These are phyloP conservation scores for Yamadazyma olivae DNA, from an alignment of 805 yeast species.

Conservation along the genomic window DNA sequence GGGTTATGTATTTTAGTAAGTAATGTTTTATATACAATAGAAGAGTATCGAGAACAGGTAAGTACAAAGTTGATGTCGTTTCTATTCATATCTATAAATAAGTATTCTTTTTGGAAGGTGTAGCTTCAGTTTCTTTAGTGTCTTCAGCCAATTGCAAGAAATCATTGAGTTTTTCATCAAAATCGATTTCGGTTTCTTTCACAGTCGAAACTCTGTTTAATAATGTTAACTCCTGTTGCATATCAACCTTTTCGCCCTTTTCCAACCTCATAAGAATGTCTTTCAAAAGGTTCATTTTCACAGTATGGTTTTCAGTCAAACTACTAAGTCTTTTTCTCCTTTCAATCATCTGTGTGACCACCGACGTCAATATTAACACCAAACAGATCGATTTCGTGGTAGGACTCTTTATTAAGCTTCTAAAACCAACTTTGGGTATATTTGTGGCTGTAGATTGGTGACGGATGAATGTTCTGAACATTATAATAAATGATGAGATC, in stretches of 20 bases:
- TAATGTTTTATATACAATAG: no score
- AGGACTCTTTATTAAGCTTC: slow-evolving; percentile 31
- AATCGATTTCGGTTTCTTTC: slow-evolving; percentile 25
- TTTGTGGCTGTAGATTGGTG: no score
- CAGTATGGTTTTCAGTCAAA: slow-evolving; percentile 34
- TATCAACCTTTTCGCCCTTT: slow-evolving; percentile 37
- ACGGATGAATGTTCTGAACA: no score
- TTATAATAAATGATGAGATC: not conserved
- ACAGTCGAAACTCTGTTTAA: slow-evolving; percentile 27
- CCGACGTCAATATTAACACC: slow-evolving; percentile 40
- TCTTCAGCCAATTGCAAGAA: slow-evolving; percentile 31
- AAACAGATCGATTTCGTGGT: slow-evolving; percentile 36
- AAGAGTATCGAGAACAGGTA: not conserved
- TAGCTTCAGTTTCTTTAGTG: not conserved
- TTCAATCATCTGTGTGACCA: slow-evolving; percentile 46
- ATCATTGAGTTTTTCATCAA: slow-evolving; percentile 37
- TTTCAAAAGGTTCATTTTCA: slow-evolving; percentile 30
- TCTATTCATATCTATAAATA: no score
- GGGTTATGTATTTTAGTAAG: slow-evolving; percentile 1
- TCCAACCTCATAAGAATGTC: slow-evolving; percentile 28
- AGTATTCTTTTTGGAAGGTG: not conserved
- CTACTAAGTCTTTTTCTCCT: slow-evolving; percentile 43
- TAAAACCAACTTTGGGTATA: no score
- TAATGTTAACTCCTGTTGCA: slow-evolving; percentile 35
- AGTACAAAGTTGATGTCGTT: no score